Conservation (phyloP, 2,329 filamentous ascomycete species). For the Teratosphaeriaceae sp. region DNA sequence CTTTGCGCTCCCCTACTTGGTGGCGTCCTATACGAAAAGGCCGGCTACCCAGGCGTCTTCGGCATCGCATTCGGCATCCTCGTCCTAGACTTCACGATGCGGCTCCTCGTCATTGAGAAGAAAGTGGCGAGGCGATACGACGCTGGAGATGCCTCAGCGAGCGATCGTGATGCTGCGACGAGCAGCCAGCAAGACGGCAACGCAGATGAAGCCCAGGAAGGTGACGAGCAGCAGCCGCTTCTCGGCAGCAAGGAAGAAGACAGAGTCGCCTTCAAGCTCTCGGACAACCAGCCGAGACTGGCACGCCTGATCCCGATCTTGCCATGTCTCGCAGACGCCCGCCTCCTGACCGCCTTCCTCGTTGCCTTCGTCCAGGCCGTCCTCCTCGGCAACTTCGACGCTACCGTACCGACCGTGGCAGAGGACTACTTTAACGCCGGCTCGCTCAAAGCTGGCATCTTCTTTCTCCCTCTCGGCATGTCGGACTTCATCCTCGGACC, state of each 20-base stretch:
- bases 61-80: slow-evolving; percentile 49
- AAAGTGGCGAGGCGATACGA: slow-evolving; percentile 47
- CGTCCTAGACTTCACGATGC: slow-evolving; percentile 53
- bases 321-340: slow-evolving; percentile 34
- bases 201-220: slow-evolving; percentile 12
- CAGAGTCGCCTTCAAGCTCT: slow-evolving; percentile 36
- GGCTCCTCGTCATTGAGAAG: slow-evolving; percentile 57
- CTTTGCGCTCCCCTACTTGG: slow-evolving; percentile 53
- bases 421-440: slow-evolving; percentile 39
- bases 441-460: slow-evolving; percentile 37
- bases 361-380: slow-evolving; percentile 41
- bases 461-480: slow-evolving; percentile 41
- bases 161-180: slow-evolving; percentile 13
- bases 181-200: slow-evolving; percentile 11
- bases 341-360: slow-evolving; percentile 34
- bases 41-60: slow-evolving; percentile 54
- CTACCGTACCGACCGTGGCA: slow-evolving; percentile 41
- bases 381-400: slow-evolving; percentile 39
- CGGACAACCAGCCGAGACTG: slow-evolving; percentile 33
- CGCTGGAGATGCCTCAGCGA: slow-evolving; percentile 19
- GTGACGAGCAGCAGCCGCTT: slow-evolving; percentile 34
- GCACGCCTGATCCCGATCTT: slow-evolving; percentile 43
- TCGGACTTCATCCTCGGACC: slow-evolving; percentile 42
- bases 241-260: slow-evolving; percentile 32
- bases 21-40: slow-evolving; percentile 53